Evolutionary conservation across 2,329 filamentous ascomycete species (phyloP).

Genomic region (Paraphoma sp.): DNA sequence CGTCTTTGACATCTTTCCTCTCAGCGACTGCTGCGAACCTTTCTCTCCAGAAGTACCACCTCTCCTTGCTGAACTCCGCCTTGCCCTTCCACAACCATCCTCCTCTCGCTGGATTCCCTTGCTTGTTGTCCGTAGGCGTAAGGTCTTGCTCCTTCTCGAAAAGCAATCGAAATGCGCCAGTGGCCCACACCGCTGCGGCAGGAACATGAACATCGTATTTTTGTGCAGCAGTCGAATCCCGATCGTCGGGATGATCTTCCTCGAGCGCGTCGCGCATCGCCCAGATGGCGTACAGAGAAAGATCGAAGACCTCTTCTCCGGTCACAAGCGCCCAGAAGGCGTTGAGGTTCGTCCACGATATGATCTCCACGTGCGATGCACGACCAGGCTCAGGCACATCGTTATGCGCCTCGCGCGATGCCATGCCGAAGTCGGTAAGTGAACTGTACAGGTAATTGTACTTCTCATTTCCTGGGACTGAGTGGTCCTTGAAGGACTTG

Average conservation of each 20-base stretch:
- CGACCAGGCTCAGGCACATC: constrained; percentile 28
- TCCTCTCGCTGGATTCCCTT: constrained; percentile 37
- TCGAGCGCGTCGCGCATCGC: constrained; percentile 39
- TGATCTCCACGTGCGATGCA: constrained; percentile 29
- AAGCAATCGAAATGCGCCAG: constrained; percentile 27
- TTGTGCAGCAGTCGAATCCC: constrained; percentile 20
- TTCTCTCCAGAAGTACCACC: constrained; percentile 43
- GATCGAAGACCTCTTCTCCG: constrained; percentile 15
- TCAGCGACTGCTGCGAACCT: constrained; percentile 32
- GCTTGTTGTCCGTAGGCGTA: constrained; percentile 31
- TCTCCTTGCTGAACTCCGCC: constrained; percentile 36
- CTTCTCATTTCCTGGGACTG: constrained; percentile 21
- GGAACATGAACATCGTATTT: constrained; percentile 37
- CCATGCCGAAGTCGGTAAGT: constrained; percentile 30
- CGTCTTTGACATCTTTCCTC: constrained; percentile 26
- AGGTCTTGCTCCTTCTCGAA: constrained; percentile 34
- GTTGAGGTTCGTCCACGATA: constrained; percentile 42
- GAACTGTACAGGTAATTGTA: constrained; percentile 27
- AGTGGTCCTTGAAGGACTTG: constrained; percentile 31
- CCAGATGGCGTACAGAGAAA: constrained; percentile 37
- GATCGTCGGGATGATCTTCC: constrained; percentile 18
- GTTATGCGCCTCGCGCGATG: constrained; percentile 38
- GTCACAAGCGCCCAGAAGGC: constrained; percentile 38
- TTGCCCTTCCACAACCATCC: constrained; percentile 40
- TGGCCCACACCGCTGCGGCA: constrained; percentile 39